These are phyloP conservation scores for Leptodontidium sp. DNA, from an alignment of 2,329 filamentous ascomycete species.

Conservation along the genomic window DNA sequence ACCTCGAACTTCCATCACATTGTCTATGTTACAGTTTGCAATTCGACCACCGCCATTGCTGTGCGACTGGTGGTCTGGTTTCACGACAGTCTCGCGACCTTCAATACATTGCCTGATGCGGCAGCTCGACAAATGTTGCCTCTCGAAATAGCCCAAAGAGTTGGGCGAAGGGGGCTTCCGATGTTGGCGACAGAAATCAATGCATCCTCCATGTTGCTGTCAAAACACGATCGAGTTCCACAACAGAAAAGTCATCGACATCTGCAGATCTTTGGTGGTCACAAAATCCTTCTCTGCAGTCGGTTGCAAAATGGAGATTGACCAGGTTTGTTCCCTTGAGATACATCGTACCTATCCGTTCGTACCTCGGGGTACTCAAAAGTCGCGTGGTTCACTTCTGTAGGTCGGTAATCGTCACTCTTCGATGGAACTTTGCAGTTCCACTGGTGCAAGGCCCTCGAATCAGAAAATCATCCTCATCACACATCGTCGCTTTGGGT, in stretches of 20 bases:
- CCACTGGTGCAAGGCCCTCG: not conserved
- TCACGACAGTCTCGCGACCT: conserved; percentile 2
- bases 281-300: not conserved
- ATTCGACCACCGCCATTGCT: conserved; percentile 7
- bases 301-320: not conserved
- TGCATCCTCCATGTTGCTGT: conserved; percentile 18
- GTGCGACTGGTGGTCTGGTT: conserved; percentile 7
- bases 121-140: not conserved
- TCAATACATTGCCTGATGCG: not conserved
- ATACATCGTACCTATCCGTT: conserved; percentile 13
- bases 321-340: conserved; percentile 16
- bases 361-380: conserved; percentile 5
- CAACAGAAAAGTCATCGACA: conserved; percentile 2
- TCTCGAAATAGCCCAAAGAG: not conserved
- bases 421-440: conserved; percentile 3
- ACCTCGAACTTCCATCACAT: conserved; percentile 17
- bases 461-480: conserved; percentile 41
- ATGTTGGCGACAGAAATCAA: conserved; percentile 10
- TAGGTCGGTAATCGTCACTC: not conserved
- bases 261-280: conserved; percentile 1
- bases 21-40: conserved; percentile 19
- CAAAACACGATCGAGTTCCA: conserved; percentile 19
- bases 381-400: conserved; percentile 16
- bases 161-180: not conserved
- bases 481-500: conserved; percentile 40